Conservation (phyloP, 768 basidiomycete species). For the Albatrellus ellisii region DNA sequence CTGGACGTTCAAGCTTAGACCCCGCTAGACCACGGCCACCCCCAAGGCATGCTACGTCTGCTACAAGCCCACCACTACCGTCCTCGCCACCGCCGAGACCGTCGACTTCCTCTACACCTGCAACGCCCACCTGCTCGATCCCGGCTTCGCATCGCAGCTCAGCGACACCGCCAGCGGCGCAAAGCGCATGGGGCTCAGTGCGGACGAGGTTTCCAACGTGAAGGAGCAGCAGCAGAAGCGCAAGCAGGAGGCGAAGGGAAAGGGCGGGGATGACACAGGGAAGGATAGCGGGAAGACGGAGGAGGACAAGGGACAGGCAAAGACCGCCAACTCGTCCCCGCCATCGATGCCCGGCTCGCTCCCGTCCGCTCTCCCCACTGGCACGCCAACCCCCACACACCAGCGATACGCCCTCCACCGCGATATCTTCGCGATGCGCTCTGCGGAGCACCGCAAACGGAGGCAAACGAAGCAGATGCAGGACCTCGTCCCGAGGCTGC, state of each 20-base stretch:
- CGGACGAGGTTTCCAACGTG: constrained; percentile 67
- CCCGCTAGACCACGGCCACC: constrained; percentile 57
- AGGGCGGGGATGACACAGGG: constrained; percentile 20
- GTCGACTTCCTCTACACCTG: constrained; percentile 84
- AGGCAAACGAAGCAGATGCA: constrained; percentile 54
- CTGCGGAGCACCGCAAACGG: constrained; percentile 57
- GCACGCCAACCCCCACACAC: constrained; percentile 34
- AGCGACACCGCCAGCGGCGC: constrained; percentile 20
- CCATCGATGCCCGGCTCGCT: constrained; percentile 21
- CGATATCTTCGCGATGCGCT: constrained; percentile 70
- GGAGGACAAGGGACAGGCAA: constrained; percentile 23
- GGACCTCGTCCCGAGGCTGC: constrained; percentile 58
- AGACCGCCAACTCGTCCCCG: constrained; percentile 17
- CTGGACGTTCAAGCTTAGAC: constrained; percentile 1
- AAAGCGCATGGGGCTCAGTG: constrained; percentile 29
- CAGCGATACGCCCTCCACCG: constrained; percentile 74
- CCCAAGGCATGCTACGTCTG: constrained; percentile 70
- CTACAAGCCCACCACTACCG: constrained; percentile 66
- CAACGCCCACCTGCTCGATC: constrained; percentile 65
- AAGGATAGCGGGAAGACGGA: constrained; percentile 24
- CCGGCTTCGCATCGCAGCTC: constrained; percentile 53
- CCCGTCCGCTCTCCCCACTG: constrained; percentile 9
- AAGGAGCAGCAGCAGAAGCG: constrained; percentile 58
- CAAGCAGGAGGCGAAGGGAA: constrained; percentile 36
- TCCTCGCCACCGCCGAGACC: constrained; percentile 74